phyloP scores from a whole-genome alignment of 805 yeast genomes.

The Lipomyces chichibuensis region DNA sequence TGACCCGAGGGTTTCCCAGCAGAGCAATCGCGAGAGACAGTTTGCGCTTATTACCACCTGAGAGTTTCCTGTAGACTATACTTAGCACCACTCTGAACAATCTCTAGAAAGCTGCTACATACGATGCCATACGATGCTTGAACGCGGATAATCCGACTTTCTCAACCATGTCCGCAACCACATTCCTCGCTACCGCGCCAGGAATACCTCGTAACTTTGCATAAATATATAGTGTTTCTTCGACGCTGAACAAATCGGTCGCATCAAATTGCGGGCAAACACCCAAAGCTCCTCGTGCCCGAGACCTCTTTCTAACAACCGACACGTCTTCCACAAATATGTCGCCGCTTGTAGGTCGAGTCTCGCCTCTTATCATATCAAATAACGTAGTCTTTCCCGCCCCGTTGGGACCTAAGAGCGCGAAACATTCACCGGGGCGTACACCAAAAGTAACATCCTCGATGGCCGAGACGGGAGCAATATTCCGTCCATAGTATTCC shows the following conservation, averaged over 20 bases:
- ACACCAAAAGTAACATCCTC: slow-evolving; percentile 43
- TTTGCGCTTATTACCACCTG: slow-evolving; percentile 45
- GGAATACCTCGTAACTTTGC: slow-evolving; percentile 40
- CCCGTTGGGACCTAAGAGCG: slow-evolving; percentile 45
- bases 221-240: slow-evolving; percentile 40
- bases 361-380: slow-evolving; percentile 44
- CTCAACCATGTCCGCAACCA: slow-evolving; percentile 40
- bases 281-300: slow-evolving; percentile 41
- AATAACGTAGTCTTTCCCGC: slow-evolving; percentile 45
- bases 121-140: slow-evolving; percentile 39
- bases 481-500: slow-evolving; percentile 17
- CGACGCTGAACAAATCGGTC: slow-evolving; percentile 42
- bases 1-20: slow-evolving; percentile 43
- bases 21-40: slow-evolving; percentile 43
- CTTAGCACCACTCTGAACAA: background rate
- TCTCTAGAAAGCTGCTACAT: background rate
- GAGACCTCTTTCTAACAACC: slow-evolving; percentile 33
- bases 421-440: slow-evolving; percentile 41
- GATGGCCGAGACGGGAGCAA: slow-evolving; percentile 30
- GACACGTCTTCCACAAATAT: slow-evolving; percentile 38
- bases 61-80: slow-evolving; percentile 31
- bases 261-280: slow-evolving; percentile 47
- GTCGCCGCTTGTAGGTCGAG: slow-evolving; percentile 37
- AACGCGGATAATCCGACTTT: slow-evolving; percentile 43
- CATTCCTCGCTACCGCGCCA: slow-evolving; percentile 26